phyloP scores from a whole-genome alignment of 1,284 basidiomycete genomes.

The Meripilus lineatus region DNA sequence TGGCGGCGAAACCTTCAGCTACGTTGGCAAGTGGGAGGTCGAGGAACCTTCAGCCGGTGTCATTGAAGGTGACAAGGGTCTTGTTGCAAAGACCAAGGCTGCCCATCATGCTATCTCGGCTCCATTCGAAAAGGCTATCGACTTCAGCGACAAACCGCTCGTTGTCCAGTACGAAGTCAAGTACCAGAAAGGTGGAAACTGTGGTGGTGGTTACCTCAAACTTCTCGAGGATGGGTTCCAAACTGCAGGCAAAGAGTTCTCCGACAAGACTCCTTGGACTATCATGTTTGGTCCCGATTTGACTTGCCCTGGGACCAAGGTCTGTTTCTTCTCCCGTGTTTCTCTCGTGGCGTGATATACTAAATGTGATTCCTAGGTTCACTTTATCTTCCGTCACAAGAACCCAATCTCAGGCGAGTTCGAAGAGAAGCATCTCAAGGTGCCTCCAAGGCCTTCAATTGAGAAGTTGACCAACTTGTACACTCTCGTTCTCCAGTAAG shows the following conservation, averaged over 20 bases:
- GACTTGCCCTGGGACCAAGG: slow-evolving; percentile 85
- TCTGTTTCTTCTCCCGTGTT: slow-evolving; percentile 24
- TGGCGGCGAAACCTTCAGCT: slow-evolving; percentile 91
- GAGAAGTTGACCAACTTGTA: slow-evolving; percentile 90
- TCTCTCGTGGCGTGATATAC: not conserved
- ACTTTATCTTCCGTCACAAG: slow-evolving; percentile 98
- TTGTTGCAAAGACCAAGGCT: slow-evolving; percentile 91
- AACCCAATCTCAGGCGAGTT: slow-evolving; percentile 87
- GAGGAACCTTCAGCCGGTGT: slow-evolving; percentile 79
- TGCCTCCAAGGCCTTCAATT: slow-evolving; percentile 81
- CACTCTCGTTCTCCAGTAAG: slow-evolving; percentile 87
- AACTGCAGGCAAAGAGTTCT: slow-evolving; percentile 89
- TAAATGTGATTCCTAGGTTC: slow-evolving; percentile 51
- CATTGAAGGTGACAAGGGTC: slow-evolving; percentile 80
- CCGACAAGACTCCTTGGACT: slow-evolving; percentile 96
- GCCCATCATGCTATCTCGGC: slow-evolving; percentile 98
- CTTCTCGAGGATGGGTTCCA: slow-evolving; percentile 92
- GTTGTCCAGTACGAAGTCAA: slow-evolving; percentile 99
- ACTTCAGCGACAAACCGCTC: slow-evolving; percentile 84
- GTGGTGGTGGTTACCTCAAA: slow-evolving; percentile 99
- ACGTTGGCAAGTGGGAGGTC: slow-evolving; percentile 96
- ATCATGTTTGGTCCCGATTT: slow-evolving; percentile 94
- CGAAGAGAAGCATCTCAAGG: slow-evolving; percentile 95
- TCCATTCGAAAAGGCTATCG: slow-evolving; percentile 74
- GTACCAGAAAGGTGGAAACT: slow-evolving; percentile 98